Evolutionary conservation across 2,329 filamentous ascomycete species (phyloP).

Genomic region (Pseudohalonectria lignicola): DNA sequence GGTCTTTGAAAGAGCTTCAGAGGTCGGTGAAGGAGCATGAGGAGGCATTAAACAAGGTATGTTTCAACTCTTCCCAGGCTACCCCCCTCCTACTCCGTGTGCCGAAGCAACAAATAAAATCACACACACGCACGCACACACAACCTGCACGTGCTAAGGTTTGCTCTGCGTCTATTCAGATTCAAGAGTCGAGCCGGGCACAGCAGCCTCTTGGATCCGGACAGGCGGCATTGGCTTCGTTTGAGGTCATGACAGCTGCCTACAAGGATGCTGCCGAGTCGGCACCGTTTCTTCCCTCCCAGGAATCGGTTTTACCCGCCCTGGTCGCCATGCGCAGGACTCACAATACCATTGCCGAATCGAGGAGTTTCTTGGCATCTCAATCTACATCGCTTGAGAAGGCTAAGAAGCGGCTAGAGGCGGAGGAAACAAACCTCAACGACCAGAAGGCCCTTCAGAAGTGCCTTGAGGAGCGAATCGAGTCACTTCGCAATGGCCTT

Average conservation of each 20-base stretch:
- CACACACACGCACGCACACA: too few relatives aligned
- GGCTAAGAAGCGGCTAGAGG: conserved; percentile 34
- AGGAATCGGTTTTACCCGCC: conserved; percentile 58
- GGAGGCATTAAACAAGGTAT: conserved; percentile 33
- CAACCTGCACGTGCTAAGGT: conserved; percentile 8
- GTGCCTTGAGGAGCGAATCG: conserved; percentile 45
- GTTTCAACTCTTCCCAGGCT: background rate
- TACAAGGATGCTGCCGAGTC: conserved; percentile 52
- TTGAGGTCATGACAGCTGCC: conserved; percentile 47
- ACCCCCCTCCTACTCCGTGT: too few relatives aligned
- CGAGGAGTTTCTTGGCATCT: conserved; percentile 43
- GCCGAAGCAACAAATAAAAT: too few relatives aligned
- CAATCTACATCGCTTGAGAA: conserved; percentile 30
- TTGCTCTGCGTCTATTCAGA: conserved; percentile 1
- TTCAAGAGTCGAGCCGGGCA: background rate
- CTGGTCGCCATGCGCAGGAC: conserved; percentile 61
- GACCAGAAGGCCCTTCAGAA: conserved; percentile 45
- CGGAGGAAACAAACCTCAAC: conserved; percentile 35
- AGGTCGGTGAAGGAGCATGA: conserved; percentile 43
- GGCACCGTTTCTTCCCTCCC: conserved; percentile 54
- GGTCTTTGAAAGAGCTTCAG: conserved; percentile 58
- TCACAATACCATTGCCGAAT: conserved; percentile 52
- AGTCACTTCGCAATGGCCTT: conserved; percentile 44
- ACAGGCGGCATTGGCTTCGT: conserved; percentile 15
- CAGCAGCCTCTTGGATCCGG: background rate